Evolutionary conservation across 805 yeast species (phyloP), one percentile per base, ranked within the genome.

Genomic region (Sugiyamaella americana): DNA sequence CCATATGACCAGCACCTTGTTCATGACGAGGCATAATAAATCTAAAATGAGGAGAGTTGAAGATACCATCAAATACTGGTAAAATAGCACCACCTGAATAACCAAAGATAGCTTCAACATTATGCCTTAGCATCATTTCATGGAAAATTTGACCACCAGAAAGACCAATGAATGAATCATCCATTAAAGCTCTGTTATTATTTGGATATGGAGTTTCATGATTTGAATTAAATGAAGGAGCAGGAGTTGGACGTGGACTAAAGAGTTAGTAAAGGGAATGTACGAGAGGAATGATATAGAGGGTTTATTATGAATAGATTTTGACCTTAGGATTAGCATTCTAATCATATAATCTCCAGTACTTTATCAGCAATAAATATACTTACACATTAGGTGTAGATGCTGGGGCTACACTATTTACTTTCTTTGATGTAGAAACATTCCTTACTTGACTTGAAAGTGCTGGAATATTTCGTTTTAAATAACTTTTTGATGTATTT

Each of bases 1-100:
- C 98, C 98, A 93, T 93, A 69, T 93, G 98, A 44, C 98, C 98
- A 16, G 98, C 98, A 65, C 98, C 98, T 70, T 93, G 98, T 69
- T 93, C 98, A 67, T 93, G 98, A 60, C 94, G 79, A 41, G 98
- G 98, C 54, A 93, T 72, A 47, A 93, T 86, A 63, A 93, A 93
- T 57, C 82, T 79, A 75, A 93, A 91, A 61, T 84, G 79, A 48
- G 82, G 80, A 18, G 96, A 85, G 71, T 91, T 84, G 74, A 84
- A 86, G 58, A 93, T 93, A 56, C 98, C 98, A 65, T 93, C 98
- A 63, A 84, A 93, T 21, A 93, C 98, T 11, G 98, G 98, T 60
- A 93, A 75, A 61, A 93, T 93, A 56, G 98, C 98, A 65, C 98
- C 98, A 61, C 98, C 98, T 46, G 98, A 95, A 71, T 93, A 93